Conservation (phyloP, 2,329 filamentous ascomycete genomes). For the Ceratocystis variospora region DNA sequence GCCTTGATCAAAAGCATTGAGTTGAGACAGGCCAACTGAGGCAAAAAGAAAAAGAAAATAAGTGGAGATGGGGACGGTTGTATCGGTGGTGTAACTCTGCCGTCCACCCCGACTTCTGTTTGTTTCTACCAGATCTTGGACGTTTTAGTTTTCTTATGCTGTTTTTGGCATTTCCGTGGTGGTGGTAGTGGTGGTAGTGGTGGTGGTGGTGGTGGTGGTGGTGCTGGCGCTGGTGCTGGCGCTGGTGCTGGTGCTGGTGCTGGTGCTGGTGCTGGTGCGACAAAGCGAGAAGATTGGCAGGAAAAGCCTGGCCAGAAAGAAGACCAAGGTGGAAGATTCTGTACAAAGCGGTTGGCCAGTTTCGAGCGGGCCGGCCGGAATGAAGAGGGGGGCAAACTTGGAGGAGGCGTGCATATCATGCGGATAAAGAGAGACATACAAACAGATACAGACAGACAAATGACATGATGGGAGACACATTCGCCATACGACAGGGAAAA, state of each 20-base stretch:
- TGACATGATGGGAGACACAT: neutral
- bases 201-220: no score
- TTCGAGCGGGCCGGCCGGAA: constrained; percentile 1
- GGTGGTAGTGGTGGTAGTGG: no score
- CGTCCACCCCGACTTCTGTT: no score
- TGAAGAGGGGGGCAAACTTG: neutral
- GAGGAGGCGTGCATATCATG: neutral
- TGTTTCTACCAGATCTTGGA: no score
- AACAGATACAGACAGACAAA: neutral
- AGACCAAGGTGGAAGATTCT: neutral
- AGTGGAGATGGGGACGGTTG: neutral
- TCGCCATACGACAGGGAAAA: neutral
- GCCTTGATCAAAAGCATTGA: neutral
- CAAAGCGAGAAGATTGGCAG: no score
- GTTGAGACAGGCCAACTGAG: neutral
- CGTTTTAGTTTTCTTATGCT: no score
- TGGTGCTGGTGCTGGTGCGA: no score
- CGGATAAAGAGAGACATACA: neutral
- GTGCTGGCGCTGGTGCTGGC: no score
- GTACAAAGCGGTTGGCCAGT: neutral
- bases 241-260: no score
- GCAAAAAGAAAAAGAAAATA: neutral
- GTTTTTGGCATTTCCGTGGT: no score
- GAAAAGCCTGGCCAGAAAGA: neutral
- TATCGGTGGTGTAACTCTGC: no score